Evolutionary conservation across 1,139 yeast species (phyloP), one percentile per base, ranked within the genome.

Genomic region (Debaryomycetaceae sp.): DNA sequence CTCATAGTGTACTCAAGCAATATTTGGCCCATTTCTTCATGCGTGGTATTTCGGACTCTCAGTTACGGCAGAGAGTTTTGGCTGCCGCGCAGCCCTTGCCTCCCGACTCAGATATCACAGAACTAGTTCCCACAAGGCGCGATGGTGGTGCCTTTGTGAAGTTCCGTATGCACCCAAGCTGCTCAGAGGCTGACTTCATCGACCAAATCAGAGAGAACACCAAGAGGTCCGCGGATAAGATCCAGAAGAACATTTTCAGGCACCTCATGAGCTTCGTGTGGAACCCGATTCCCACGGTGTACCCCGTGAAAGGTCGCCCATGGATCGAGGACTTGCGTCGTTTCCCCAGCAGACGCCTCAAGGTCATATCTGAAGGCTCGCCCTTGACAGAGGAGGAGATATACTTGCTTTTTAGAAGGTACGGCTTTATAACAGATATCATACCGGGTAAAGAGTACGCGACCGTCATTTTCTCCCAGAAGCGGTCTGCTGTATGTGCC

Each of bases 131-230:
- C 0, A 63, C 81, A 33, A 67, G 56, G 35, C 58, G 94, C 38
- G 98, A 90, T 46, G 95, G 96, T 30, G 97, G 97, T 25, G 95
- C 86, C 1, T 87, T 90, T 62, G 90, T 82, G 21, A 79, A 79
- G 39, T 80, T 78, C 43, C 55, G 58, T 26, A 70, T 77, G 5
- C 87, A 92, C 0, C 56, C 55, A 3, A 62, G 54, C 3, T 52
- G 57, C 27, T 54, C 69, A 3, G 51, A 67, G 4, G 65, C 70
- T 26, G 72, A 71, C 15, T 62, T 77, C 30, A 69, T 73, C 31
- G 47, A 62, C 4, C 50, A 55, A 32, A 60, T 80, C 20, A 71
- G 68, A 33, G 45, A 54, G 29, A 77, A 76, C 36, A 64, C 77
- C 3, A 45, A 51, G 11, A 32, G 37, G 10, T 53, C 58, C 45